Base-by-base conservation (phyloP, 495 filamentous ascomycete species). In the Penicillium longicatenatum region DNA sequence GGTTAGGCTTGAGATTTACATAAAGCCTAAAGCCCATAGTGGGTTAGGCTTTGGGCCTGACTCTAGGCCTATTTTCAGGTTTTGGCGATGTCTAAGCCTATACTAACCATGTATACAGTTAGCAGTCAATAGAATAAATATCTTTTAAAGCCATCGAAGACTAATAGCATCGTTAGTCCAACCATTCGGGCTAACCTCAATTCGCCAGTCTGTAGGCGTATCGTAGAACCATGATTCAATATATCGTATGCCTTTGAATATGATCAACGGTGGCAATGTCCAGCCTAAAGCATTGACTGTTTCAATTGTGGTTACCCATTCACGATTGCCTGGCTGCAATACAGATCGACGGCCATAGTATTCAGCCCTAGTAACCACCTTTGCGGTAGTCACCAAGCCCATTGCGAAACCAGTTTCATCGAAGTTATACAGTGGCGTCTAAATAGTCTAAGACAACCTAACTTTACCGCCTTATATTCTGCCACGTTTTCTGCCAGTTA, bases 241-340 rank as follows among this genome's bases (percentile, higher is more conserved):
- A 54, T 54, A 41, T 24, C 22, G 16, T 39, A 55, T 60, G 17
- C 57, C 50, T 42, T 59, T 59, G 55, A 68, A 67, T 37, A 75
- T 75, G 33, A 75, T 62, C 9, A 56, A 30, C 8, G 29, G 53
- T 45, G 57, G 57, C 22, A 65, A 63, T 24, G 70, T 50, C 54
- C 56, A 70, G 2, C 70, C 64, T 7, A 29, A 52, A 16, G 67
- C 53, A 61, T 66, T 67, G 12, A 78, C 69, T 54, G 37, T 55
- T 30, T 75, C 11, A 58, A 81, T 75, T 20, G 67, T 55, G 46
- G 67, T 76, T 39, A 71, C 58, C 69, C 57, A 82, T 66, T 79
- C 63, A 4, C 66, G 50, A 66, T 80, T 74, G 8, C 71, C 66
- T 54, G 65, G 70, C 63, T 81, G 64, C 43, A 61, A 56, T 44